These are phyloP conservation scores for Fusarium anguioides DNA, from an alignment of 2,329 filamentous ascomycete genomes.

Conservation along the genomic window DNA sequence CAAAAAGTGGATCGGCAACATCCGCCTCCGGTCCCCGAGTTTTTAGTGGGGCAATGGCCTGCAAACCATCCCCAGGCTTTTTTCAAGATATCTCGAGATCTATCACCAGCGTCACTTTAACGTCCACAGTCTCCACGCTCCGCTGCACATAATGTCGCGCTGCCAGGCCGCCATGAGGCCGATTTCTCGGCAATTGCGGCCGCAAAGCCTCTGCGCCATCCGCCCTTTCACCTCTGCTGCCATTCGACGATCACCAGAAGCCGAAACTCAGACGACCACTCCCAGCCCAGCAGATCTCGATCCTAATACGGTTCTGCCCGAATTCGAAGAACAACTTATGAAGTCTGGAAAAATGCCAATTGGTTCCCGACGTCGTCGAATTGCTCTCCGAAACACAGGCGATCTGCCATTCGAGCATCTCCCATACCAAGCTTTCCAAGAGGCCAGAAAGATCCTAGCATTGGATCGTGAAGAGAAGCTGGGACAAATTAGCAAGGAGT, in stretches of 20 bases:
- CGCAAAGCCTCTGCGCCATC: slow-evolving; percentile 49
- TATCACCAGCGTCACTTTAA: slow-evolving; percentile 24
- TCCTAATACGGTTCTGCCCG: slow-evolving; percentile 73
- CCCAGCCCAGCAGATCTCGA: slow-evolving; percentile 61
- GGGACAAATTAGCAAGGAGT: slow-evolving; percentile 73
- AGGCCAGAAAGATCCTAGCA: slow-evolving; percentile 85
- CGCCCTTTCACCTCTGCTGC: slow-evolving; percentile 52
- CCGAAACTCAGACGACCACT: slow-evolving; percentile 43
- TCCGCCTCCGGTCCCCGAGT: slow-evolving; percentile 44
- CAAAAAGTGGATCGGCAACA: slow-evolving; percentile 44
- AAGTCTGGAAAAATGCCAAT: slow-evolving; percentile 76
- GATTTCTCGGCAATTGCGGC: slow-evolving; percentile 63
- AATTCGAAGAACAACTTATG: slow-evolving; percentile 72
- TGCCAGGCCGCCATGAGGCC: slow-evolving; percentile 69
- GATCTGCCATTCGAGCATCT: slow-evolving; percentile 90
- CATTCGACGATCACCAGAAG: slow-evolving; percentile 41
- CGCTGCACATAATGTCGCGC: slow-evolving; percentile 62
- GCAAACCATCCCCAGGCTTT: slow-evolving; percentile 45
- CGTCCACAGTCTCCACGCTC: slow-evolving; percentile 18
- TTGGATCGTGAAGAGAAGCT: slow-evolving; percentile 86
- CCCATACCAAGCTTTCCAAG: slow-evolving; percentile 98
- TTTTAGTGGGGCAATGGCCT: slow-evolving; percentile 45
- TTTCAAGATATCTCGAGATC: slow-evolving; percentile 36
- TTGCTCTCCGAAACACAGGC: slow-evolving; percentile 71
- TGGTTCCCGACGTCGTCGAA: slow-evolving; percentile 85